phyloP scores from a whole-genome alignment of 2,329 filamentous ascomycete species.

The Colletotrichum cordylinicola region DNA sequence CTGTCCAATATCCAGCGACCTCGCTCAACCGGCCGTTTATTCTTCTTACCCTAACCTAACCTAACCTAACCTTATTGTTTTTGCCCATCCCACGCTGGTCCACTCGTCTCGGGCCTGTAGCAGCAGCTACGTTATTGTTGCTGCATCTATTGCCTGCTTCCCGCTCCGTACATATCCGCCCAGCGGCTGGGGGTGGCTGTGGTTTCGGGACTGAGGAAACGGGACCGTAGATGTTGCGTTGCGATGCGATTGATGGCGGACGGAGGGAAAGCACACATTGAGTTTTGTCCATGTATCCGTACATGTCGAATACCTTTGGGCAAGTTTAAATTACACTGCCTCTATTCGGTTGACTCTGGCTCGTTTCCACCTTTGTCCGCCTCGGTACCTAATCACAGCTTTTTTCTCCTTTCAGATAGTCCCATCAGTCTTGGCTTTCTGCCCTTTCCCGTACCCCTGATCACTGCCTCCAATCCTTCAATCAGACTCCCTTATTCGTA shows the following conservation, averaged over 20 bases:
- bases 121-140: constrained; percentile 1
- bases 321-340: neutral
- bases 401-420: neutral
- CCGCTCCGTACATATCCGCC: neutral
- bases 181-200: neutral
- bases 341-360: neutral
- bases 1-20: neutral
- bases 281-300: neutral
- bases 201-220: neutral
- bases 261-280: neutral
- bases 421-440: neutral
- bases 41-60: constrained; percentile 12
- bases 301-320: neutral
- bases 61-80: constrained; percentile 12
- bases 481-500: neutral
- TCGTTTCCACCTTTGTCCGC: neutral
- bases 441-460: neutral
- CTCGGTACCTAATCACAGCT: neutral
- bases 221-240: neutral
- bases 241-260: neutral
- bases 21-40: neutral
- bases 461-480: neutral
- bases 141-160: constrained; percentile 7
- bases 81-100: neutral
- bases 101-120: neutral